Base-by-base conservation (phyloP, 305 asterid species). In the Plantago rigida region DNA sequence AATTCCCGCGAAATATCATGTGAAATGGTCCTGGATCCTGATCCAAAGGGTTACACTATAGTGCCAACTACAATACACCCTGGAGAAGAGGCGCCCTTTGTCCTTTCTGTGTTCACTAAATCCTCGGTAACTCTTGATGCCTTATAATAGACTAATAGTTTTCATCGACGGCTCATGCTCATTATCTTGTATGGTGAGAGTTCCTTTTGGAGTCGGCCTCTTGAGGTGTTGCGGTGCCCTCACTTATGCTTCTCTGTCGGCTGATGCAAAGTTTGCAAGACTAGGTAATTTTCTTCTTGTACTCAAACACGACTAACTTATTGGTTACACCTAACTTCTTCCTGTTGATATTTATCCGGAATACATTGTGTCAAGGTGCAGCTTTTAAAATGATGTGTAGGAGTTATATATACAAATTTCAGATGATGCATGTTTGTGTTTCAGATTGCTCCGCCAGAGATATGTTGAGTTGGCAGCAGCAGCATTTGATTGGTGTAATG, bases 81-180 rank as follows among this genome's bases (percentile, higher is more conserved):
- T 3, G 99, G 97, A 34, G 99, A 93, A 84, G 99, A 93, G 79
- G 97, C 99, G 0, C 99, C 99, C 13, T 87, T 93, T 70, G 96
- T 89, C 56, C 96, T 93, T 31, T 82, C 95, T 9, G 99, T 93
- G 44, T 93, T 93, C 79, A 93, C 97, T 56, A 93, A 89, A 75
- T 93, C 99, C 52, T 82, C 94, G 0, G 71, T 93, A 36, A 72
- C 81, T 46, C 95, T 89, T 31, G 99, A 93, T 78, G 83, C 97
- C 71, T 81, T 93, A 46, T 93, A 87, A 41, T 93, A 87, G 80
- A 62, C 19, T 17, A 87, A 41, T 93, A 87, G 80, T 64, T 19
- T 17, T 52, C 73, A 54, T 15, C 28, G 69, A 67, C 22, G 49
- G 55, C 56, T 58, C 59, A 31, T 69, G 55, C 56, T 58, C 59